Evolutionary conservation across 352 stramenopile species (phyloP), one percentile per base, ranked within the genome.

Genomic region (Phytophthora idaei): DNA sequence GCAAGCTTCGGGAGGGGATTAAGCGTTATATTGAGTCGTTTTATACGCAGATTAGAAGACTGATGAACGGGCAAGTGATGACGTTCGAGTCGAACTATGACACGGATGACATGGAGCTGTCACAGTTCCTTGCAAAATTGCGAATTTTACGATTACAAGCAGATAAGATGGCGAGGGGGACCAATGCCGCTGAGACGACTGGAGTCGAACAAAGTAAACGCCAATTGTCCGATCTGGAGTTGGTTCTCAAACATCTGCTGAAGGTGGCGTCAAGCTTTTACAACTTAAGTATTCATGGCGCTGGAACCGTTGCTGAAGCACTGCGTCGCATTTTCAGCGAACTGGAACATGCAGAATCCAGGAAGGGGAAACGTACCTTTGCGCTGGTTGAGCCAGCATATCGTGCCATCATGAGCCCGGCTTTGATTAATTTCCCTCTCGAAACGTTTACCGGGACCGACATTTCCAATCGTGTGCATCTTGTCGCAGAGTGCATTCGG

Each of bases 231-330:
- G 74, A 89, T 41, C 32, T 83, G 29, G 78, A 83, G 44, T 41
- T 89, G 53, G 64, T 89, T 50, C 57, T 87, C 5, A 53, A 69
- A 29, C 78, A 89, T 63, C 42, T 84, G 25, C 78, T 61, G 15
- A 78, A 75, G 25, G 71, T 87, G n/a, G 71, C 59, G n/a, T n/a
- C n/a, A n/a, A n/a, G n/a, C 25, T 89, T 89, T 44, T 84, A 85
- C 44, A 72, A 58, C 3, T 61, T 89, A 29, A 79, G 71, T 52
- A 82, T 89, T 17, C 71, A 87, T 54, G 78, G 80, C 32, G 71
- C 80, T 25, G 61, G 45, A 8, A 64, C 52, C 1, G 78, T 89
- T 21, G 74, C 76, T 12, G 71, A 67, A 34, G 67, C 66, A 29
- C 52, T 89, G 36, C 37, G 57, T 12, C 54, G 73, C 5, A 64